Conservation (phyloP, 805 yeast species). For the Teunomyces gatunensis region DNA sequence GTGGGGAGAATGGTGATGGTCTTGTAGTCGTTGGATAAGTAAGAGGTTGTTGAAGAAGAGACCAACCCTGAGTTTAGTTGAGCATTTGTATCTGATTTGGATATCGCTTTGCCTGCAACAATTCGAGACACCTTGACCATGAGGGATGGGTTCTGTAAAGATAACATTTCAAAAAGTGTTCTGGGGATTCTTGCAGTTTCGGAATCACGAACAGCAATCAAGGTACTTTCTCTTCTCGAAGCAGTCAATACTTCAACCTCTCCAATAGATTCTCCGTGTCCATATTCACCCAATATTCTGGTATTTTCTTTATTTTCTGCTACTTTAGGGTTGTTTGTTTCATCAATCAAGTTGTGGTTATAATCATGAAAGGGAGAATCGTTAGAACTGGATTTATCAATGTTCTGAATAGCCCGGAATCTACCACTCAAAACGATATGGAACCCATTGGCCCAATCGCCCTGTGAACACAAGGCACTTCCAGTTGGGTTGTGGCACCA, state of each 20-base stretch:
- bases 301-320: constrained; percentile 18
- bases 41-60: constrained; percentile 29
- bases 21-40: constrained; percentile 53
- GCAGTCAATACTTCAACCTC: constrained; percentile 92
- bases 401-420: constrained; percentile 54
- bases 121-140: constrained; percentile 87
- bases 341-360: constrained; percentile 20
- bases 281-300: constrained; percentile 67
- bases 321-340: constrained; percentile 8
- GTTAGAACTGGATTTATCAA: background rate
- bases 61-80: constrained; percentile 15
- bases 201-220: constrained; percentile 87
- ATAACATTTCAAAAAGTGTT: constrained; percentile 79
- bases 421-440: constrained; percentile 89
- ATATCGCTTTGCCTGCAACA: constrained; percentile 60
- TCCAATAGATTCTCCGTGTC: constrained; percentile 93
- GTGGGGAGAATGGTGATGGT: constrained; percentile 86
- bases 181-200: constrained; percentile 93
- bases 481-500: constrained; percentile 95
- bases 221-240: constrained; percentile 61
- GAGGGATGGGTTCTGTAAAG: constrained; percentile 81
- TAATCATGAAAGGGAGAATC: constrained; percentile 8
- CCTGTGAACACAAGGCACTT: constrained; percentile 72
- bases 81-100: constrained; percentile 10
- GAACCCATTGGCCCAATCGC: constrained; percentile 85